A percentile compares a stretch with the other conserved stretches of the same genome.
These are phyloP conservation scores for Azolla pinnata DNA, from an alignment of 75 land plant species.

Conservation along the genomic window DNA sequence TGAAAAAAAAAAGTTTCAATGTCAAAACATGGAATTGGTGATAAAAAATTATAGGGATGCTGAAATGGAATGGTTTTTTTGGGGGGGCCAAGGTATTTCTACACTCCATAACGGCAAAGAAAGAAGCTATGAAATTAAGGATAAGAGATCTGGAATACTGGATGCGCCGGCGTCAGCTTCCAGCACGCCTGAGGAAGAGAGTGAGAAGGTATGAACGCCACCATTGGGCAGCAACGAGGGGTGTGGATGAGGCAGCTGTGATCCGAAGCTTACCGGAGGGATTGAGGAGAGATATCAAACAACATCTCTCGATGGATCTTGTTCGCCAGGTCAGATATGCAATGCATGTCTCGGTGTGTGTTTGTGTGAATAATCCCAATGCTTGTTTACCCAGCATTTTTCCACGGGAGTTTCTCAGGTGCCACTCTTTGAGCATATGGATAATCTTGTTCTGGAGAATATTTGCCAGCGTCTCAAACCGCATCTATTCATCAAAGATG, in stretches of 20 bases:
- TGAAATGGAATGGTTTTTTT: too few species aligned
- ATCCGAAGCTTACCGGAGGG: conserved; percentile 76
- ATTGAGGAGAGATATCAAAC: conserved; percentile 69
- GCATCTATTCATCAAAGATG: conserved; percentile 64
- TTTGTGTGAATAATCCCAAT: too few species aligned
- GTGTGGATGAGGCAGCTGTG: conserved; percentile 60
- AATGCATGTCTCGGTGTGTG: too few species aligned
- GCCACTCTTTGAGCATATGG: conserved; percentile 68
- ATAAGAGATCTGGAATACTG: conserved; percentile 82
- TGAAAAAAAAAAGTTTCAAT: too few species aligned
- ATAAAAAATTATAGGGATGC: too few species aligned
- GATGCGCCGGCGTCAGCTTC: conserved; percentile 84
- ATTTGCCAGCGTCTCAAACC: conserved; percentile 80
- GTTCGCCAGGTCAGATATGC: conserved; percentile 56
- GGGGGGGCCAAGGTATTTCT: conserved; percentile 89
- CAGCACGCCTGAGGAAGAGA: conserved; percentile 55
- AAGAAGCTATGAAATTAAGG: conserved; percentile 60
- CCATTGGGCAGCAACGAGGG: conserved; percentile 57
- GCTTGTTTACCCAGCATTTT: too few species aligned
- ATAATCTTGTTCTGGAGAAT: conserved; percentile 81
- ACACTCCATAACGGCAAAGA: conserved; percentile 68
- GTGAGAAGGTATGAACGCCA: conserved; percentile 79
- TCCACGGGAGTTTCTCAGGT: too few species aligned
- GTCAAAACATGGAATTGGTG: too few species aligned
- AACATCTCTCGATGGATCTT: conserved; percentile 66